A percentile compares a stretch with the other conserved stretches of the same genome.
These are phyloP conservation scores for Arbutus unedo DNA, from an alignment of 148 eudicot species.

Conservation along the genomic window DNA sequence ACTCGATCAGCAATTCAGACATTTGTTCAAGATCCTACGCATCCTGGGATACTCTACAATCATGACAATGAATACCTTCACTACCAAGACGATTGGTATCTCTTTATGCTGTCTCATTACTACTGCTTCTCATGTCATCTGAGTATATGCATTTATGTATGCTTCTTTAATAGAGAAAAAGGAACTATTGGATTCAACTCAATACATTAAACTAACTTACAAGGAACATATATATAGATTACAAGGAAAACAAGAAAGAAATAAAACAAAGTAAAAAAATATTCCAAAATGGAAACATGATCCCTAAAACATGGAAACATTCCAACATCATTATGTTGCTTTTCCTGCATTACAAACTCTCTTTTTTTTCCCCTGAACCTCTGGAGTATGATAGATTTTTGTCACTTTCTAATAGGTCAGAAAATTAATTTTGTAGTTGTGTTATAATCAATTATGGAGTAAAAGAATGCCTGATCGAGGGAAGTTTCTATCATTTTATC, in stretches of 20 bases:
- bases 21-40: slow-evolving; percentile 80
- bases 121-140: slow-evolving; percentile 6
- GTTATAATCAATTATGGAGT: background rate
- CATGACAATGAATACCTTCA: slow-evolving; percentile 98
- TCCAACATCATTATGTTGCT: no score
- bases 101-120: background rate
- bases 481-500: background rate
- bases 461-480: background rate
- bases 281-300: no score
- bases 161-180: background rate
- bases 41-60: slow-evolving; percentile 84
- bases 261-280: no score
- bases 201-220: no score
- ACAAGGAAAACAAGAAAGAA: no score
- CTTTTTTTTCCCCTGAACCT: background rate
- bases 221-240: no score
- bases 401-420: background rate
- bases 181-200: no score
- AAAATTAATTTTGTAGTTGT: background rate
- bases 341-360: background rate
- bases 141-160: background rate
- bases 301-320: no score
- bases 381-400: background rate
- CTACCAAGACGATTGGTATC: slow-evolving; percentile 97
- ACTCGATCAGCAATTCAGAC: slow-evolving; percentile 80